Base-by-base conservation (phyloP, 306 rosid genomes). In the Cucurbita pepo region DNA sequence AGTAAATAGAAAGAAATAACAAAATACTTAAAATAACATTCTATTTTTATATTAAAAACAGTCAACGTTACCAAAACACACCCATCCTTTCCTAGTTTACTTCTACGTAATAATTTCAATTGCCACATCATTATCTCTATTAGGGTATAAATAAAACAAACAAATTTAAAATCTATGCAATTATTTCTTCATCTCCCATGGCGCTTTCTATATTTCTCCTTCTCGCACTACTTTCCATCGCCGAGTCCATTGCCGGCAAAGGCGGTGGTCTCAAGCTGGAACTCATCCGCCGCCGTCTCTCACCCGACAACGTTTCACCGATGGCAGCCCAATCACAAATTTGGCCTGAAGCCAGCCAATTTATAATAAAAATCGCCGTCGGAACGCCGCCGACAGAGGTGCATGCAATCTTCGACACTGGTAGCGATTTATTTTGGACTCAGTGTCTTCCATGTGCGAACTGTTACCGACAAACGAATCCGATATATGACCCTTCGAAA, bases 351-450 rank as follows among this genome's bases (percentile, higher is more conserved):
- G 0, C 0, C 0, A 87, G 82, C 4, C 83, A 82, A 14, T 87
- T 83, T 50, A 82, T 87, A 2, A 11, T 89, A 81, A 75, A 54
- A 0, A 60, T 83, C 16, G 72, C 85, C 0, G 2, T 89, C 15
- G 96, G 96, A 7, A 85, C 88, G 0, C 96, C 96, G 0, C 85
- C 87, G 0, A 11, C 72, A 40, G 13, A 47, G 0, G 5, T 80
- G 47, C 50, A 48, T 0, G 96, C 81, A 22, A 38, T 82, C 9
- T 79, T 66, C 3, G 96, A 89, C 72, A 87, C 92, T 0, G 92
- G 90, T 0, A 89, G 96, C 48, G 84, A 76, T 52, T 69, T 87
- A 2, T 56, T 79, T 4, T 89, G 96, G 96, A 21, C 76, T 0
- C 96, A 87, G 25, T 89, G 96, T 71, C 2, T 41, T n/a, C 96